A percentile compares a stretch with the other conserved stretches of the same genome.
phyloP scores from a whole-genome alignment of 2,329 filamentous ascomycete genomes.

The Tolypocladium ovalisporum region DNA sequence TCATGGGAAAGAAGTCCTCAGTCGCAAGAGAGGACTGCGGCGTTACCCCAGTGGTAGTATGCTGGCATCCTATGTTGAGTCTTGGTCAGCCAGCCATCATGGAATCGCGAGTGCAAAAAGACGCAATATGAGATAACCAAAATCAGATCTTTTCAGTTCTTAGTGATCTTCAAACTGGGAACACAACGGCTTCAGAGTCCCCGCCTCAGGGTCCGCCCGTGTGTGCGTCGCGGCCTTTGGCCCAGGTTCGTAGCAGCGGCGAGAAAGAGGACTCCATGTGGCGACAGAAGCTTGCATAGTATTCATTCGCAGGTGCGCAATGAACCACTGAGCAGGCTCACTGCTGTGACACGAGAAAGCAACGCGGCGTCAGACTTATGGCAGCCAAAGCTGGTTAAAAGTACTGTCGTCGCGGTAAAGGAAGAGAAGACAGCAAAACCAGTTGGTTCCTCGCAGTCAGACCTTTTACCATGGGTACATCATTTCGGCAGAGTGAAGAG shows the following conservation, averaged over 20 bases:
- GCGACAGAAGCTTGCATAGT: slow-evolving; percentile 20
- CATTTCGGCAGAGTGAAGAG: slow-evolving; percentile 24
- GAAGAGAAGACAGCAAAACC: slow-evolving; percentile 27
- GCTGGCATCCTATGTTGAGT: neutral
- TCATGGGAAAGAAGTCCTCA: neutral
- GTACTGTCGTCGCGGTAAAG: slow-evolving; percentile 1
- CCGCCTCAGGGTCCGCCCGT: neutral
- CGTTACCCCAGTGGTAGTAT: neutral
- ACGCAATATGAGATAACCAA: slow-evolving; percentile 5
- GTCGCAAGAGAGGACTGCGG: neutral
- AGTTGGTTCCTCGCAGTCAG: slow-evolving; percentile 39
- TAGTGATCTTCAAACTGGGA: slow-evolving; percentile 36
- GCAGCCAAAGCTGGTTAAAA: neutral
- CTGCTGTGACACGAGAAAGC: neutral
- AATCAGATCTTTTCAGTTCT: slow-evolving; percentile 71
- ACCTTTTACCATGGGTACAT: slow-evolving; percentile 58
- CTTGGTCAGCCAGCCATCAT: neutral
- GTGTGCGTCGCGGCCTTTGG: slow-evolving; percentile 52
- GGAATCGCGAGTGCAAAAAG: neutral
- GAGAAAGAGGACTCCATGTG: slow-evolving; percentile 41
- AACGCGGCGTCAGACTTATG: neutral
- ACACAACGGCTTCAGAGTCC: slow-evolving; percentile 36
- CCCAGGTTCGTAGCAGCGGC: slow-evolving; percentile 31
- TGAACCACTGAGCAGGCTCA: slow-evolving; percentile 1
- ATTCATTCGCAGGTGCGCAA: neutral